Conservation (phyloP, 257 asterid genomes). For the Fraxinus excelsior region DNA sequence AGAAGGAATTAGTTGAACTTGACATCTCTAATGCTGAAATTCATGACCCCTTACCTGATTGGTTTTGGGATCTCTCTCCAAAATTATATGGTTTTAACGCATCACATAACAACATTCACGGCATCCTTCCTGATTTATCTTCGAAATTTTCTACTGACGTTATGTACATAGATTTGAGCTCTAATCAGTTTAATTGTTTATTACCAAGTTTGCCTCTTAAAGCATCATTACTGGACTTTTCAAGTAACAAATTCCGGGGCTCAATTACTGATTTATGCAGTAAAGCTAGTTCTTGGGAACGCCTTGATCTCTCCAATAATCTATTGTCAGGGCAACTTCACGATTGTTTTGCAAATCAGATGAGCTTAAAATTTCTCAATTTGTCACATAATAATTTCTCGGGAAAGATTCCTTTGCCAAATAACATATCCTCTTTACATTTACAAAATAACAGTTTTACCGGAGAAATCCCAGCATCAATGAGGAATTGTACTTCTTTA, state of each 20-base stretch:
- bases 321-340: constrained; percentile 19
- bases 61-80: constrained; percentile 18
- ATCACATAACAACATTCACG: constrained; percentile 18
- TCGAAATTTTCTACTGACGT: background rate
- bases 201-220: background rate
- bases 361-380: background rate
- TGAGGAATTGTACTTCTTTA: constrained; percentile 18
- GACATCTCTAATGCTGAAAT: constrained; percentile 21
- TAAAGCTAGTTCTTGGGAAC: background rate
- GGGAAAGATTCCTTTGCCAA: constrained; percentile 15
- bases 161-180: background rate
- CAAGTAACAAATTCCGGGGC: constrained; percentile 13
- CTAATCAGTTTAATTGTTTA: constrained; percentile 1
- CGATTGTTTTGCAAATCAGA: constrained; percentile 2
- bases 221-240: background rate
- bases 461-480: constrained; percentile 25
- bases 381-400: constrained; percentile 21
- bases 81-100: background rate
- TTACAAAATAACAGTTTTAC: constrained; percentile 17
- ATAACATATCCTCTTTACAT: background rate
- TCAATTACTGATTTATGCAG: constrained; percentile 19
- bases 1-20: background rate
- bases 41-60: constrained; percentile 16
- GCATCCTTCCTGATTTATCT: background rate
- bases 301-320: constrained; percentile 21